Conservation (phyloP, 2,329 filamentous ascomycete genomes). For the Curvularia spicifera region DNA sequence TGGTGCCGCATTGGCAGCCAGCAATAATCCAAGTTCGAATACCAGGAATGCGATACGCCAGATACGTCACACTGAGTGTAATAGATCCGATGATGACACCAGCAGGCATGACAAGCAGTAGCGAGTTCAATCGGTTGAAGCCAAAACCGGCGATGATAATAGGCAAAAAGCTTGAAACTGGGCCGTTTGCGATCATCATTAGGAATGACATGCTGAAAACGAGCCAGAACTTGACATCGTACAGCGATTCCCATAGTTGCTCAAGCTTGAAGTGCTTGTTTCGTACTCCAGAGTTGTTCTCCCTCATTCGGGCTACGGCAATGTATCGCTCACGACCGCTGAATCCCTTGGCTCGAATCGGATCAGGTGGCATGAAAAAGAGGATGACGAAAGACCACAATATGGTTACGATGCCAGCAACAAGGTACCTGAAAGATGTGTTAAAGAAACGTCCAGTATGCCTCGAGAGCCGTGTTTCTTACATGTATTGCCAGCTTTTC, state of each 20-base stretch:
- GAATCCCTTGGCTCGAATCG: not conserved
- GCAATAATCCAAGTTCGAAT: not conserved
- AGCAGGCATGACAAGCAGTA: not conserved
- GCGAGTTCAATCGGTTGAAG: not conserved
- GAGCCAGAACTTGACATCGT: not conserved
- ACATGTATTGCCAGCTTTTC: not conserved
- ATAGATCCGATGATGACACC: not conserved
- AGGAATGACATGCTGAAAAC: not conserved
- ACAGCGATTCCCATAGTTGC: not conserved
- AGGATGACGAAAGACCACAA: not conserved
- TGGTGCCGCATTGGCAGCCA: not conserved
- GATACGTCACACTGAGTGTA: not conserved
- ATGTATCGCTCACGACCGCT: not conserved
- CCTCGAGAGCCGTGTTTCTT: not conserved
- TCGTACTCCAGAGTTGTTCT: slow-evolving; percentile 1
- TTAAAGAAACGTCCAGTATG: not conserved
- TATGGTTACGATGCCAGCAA: not conserved
- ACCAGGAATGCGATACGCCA: not conserved
- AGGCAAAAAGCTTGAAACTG: not conserved
- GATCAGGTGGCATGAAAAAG: not conserved
- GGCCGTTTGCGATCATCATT: not conserved
- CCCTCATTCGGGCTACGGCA: not conserved
- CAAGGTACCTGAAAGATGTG: not conserved
- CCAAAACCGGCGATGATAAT: not conserved
- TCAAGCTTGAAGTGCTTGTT: not conserved